phyloP scores from a whole-genome alignment of 768 basidiomycete species.

The Amanita molliuscula region DNA sequence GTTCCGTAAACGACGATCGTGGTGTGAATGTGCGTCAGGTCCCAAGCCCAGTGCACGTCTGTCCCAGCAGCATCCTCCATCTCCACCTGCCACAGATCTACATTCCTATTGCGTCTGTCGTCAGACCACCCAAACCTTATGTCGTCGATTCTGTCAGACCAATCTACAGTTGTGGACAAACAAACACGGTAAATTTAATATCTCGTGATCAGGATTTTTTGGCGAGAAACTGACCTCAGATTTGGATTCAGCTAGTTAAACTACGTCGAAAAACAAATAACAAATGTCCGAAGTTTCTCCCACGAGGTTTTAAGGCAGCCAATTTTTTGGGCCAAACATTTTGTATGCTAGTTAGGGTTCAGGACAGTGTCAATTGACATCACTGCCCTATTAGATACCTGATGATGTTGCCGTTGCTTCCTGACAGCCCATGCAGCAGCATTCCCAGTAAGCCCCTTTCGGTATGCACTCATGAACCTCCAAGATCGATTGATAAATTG shows the following conservation, averaged over 20 bases:
- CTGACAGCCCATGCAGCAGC: conserved; percentile 28
- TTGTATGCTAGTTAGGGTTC: neutral
- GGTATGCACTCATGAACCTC: conserved; percentile 26
- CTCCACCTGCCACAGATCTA: too few relatives aligned
- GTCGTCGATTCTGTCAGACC: too few relatives aligned
- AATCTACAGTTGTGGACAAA: neutral
- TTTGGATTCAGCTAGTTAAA: neutral
- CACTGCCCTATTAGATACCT: conserved; percentile 7
- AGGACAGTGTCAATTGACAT: neutral
- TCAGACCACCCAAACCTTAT: too few relatives aligned
- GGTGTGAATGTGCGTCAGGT: too few relatives aligned
- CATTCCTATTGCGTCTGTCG: too few relatives aligned
- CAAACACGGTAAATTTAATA: neutral
- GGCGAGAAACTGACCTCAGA: neutral
- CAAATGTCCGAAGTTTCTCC: neutral
- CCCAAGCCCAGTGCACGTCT: too few relatives aligned
- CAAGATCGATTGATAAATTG: conserved; percentile 25
- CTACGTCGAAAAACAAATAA: neutral
- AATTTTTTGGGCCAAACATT: neutral
- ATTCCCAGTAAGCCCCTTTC: conserved; percentile 20
- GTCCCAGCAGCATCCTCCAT: too few relatives aligned
- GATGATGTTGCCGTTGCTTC: conserved; percentile 25
- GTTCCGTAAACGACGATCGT: too few relatives aligned
- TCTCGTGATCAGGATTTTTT: neutral
- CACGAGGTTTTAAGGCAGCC: neutral